Conservation (phyloP, 148 eudicot genomes). For the Polygonum aviculare region DNA sequence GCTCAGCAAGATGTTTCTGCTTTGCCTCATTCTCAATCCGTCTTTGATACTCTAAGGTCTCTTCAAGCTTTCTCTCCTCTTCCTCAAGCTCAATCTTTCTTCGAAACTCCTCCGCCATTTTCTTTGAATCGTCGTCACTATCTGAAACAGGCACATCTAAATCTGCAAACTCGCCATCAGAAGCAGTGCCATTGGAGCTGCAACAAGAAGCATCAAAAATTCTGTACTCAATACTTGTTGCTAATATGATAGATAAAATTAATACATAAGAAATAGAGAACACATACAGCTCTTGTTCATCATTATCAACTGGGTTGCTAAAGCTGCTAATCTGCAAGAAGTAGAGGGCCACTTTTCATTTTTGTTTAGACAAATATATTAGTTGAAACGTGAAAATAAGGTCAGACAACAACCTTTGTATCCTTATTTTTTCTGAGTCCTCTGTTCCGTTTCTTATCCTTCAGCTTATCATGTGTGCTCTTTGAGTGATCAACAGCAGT, state of each 20-base stretch:
- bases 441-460: constrained; percentile 72
- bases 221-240: background rate
- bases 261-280: background rate
- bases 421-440: constrained; percentile 66
- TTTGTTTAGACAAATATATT: background rate
- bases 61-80: constrained; percentile 94
- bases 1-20: constrained; percentile 82
- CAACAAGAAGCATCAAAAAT: constrained; percentile 14
- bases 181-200: constrained; percentile 39
- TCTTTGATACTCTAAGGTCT: constrained; percentile 84
- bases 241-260: background rate
- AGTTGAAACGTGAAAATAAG: background rate
- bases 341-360: background rate
- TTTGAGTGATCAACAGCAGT: constrained; percentile 37
- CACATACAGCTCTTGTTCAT: constrained; percentile 39
- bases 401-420: constrained; percentile 35
- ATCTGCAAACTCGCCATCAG: constrained; percentile 36
- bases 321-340: constrained; percentile 46
- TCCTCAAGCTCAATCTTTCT: constrained; percentile 76
- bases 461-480: constrained; percentile 55
- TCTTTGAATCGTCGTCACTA: constrained; percentile 29
- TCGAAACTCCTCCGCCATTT: constrained; percentile 51
- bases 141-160: constrained; percentile 28
- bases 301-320: constrained; percentile 34
- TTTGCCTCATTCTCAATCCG: constrained; percentile 85